phyloP scores from a whole-genome alignment of 2,329 filamentous ascomycete genomes.

The Scedosporium boydii region DNA sequence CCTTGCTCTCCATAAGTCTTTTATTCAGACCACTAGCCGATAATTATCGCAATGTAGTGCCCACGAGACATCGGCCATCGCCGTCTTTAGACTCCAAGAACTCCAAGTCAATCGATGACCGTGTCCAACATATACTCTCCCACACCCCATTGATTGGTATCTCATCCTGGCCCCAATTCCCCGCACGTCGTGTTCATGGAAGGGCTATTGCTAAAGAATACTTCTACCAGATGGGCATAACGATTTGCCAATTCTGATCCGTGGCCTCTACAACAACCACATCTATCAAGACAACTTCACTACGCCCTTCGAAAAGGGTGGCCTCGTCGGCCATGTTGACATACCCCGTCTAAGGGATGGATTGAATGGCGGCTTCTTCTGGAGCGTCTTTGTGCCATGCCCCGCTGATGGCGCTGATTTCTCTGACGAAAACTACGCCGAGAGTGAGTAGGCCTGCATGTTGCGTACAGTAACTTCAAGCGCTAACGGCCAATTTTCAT shows the following conservation, averaged over 20 bases:
- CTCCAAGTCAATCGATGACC: slow-evolving; percentile 29
- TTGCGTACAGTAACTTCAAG: neutral
- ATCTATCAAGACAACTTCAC: slow-evolving; percentile 69
- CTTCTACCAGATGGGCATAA: slow-evolving; percentile 69
- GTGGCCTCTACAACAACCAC: slow-evolving; percentile 59
- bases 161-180: too few species aligned
- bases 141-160: slow-evolving; percentile 41
- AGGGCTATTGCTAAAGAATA: neutral
- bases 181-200: too few species aligned
- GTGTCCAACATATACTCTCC: slow-evolving; percentile 35
- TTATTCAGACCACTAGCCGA: slow-evolving; percentile 16
- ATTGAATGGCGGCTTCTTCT: slow-evolving; percentile 76
- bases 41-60: slow-evolving; percentile 14
- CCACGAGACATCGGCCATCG: slow-evolving; percentile 14
- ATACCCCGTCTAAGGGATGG: slow-evolving; percentile 64
- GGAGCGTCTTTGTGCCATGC: slow-evolving; percentile 78
- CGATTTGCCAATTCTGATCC: slow-evolving; percentile 70
- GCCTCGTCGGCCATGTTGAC: slow-evolving; percentile 64
- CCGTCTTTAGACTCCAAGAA: slow-evolving; percentile 3
- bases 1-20: slow-evolving; percentile 17
- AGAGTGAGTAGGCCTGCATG: slow-evolving; percentile 36
- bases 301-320: slow-evolving; percentile 63
- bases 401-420: slow-evolving; percentile 65
- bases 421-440: slow-evolving; percentile 60
- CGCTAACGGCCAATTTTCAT: slow-evolving; percentile 8